A percentile compares a stretch with the other conserved stretches of the same genome.
phyloP scores from a whole-genome alignment of 352 stramenopile genomes.

The Globisporangium megalacanthum region DNA sequence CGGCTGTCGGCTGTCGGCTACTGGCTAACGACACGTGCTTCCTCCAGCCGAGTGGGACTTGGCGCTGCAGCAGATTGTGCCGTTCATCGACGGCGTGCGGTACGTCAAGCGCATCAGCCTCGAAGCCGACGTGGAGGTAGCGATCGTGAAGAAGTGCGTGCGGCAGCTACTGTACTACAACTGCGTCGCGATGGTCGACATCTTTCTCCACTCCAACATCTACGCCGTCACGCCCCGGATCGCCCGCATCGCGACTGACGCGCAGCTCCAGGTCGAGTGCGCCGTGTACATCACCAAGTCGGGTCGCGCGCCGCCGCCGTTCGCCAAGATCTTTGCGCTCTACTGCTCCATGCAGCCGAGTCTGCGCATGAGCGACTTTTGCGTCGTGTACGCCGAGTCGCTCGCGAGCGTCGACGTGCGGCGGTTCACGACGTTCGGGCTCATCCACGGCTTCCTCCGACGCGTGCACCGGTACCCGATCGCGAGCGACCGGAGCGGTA shows the following conservation, averaged over 20 bases:
- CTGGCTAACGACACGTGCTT: not conserved
- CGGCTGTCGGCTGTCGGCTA: not conserved
- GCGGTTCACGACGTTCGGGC: constrained; percentile 83
- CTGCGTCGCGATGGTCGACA: constrained; percentile 87
- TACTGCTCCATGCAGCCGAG: constrained; percentile 85
- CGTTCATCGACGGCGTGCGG: constrained; percentile 88
- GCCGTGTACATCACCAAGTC: constrained; percentile 78
- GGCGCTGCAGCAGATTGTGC: constrained; percentile 85
- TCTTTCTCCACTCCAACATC: constrained; percentile 90
- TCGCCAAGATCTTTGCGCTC: constrained; percentile 78
- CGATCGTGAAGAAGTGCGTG: constrained; percentile 86
- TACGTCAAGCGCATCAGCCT: constrained; percentile 89
- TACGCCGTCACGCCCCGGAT: constrained; percentile 76
- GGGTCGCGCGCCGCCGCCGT: constrained; percentile 43
- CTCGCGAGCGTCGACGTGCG: constrained; percentile 71
- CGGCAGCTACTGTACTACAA: constrained; percentile 86
- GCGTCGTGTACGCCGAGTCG: constrained; percentile 66
- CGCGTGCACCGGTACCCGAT: constrained; percentile 86
- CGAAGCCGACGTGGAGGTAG: constrained; percentile 83
- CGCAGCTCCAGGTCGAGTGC: constrained; percentile 67
- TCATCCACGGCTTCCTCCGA: constrained; percentile 82
- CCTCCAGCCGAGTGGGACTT: constrained; percentile 78
- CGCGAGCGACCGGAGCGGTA: constrained; percentile 34
- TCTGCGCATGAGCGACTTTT: constrained; percentile 79
- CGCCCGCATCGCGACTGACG: constrained; percentile 43